These are phyloP conservation scores for Venustampulla echinocandica DNA, from an alignment of 495 filamentous ascomycete genomes.

Conservation along the genomic window DNA sequence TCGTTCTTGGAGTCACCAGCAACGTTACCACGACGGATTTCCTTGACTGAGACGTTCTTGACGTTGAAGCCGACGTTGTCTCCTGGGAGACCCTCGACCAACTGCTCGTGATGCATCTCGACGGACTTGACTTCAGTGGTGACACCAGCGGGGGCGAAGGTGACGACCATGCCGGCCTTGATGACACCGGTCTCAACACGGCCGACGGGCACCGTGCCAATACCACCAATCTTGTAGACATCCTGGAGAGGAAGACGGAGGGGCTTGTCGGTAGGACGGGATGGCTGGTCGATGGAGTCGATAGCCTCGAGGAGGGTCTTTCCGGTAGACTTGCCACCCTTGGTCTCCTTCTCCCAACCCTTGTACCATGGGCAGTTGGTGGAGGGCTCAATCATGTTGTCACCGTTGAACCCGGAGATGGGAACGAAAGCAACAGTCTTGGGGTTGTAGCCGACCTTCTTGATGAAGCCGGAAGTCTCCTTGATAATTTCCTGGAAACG, in stretches of 20 bases:
- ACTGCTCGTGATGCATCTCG: slow-evolving; percentile 99
- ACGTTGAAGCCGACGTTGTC: slow-evolving; percentile 99
- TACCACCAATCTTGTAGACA: slow-evolving; percentile 99
- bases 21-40: slow-evolving; percentile 99
- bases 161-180: slow-evolving; percentile 95
- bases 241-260: slow-evolving; percentile 99
- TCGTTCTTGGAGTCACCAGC: slow-evolving; percentile 99
- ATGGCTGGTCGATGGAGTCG: slow-evolving; percentile 87
- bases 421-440: slow-evolving; percentile 97
- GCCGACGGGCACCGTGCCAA: slow-evolving; percentile 98
- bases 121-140: slow-evolving; percentile 99
- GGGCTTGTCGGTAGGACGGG: slow-evolving; percentile 92
- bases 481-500: slow-evolving; percentile 99
- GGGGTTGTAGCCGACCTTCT: slow-evolving; percentile 99
- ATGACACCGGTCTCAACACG: slow-evolving; percentile 99
- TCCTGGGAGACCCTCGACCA: slow-evolving; percentile 88
- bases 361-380: slow-evolving; percentile 99
- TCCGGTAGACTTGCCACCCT: slow-evolving; percentile 77
- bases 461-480: slow-evolving; percentile 99
- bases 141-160: slow-evolving; percentile 92
- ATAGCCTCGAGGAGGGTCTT: slow-evolving; percentile 99
- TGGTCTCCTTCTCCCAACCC: slow-evolving; percentile 99
- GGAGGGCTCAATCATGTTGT: slow-evolving; percentile 97
- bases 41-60: slow-evolving; percentile 99
- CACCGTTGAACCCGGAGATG: slow-evolving; percentile 99